Evolutionary conservation across 768 basidiomycete species (phyloP), one percentile per base, ranked within the genome.

Genomic region (Lactarius tabidus): DNA sequence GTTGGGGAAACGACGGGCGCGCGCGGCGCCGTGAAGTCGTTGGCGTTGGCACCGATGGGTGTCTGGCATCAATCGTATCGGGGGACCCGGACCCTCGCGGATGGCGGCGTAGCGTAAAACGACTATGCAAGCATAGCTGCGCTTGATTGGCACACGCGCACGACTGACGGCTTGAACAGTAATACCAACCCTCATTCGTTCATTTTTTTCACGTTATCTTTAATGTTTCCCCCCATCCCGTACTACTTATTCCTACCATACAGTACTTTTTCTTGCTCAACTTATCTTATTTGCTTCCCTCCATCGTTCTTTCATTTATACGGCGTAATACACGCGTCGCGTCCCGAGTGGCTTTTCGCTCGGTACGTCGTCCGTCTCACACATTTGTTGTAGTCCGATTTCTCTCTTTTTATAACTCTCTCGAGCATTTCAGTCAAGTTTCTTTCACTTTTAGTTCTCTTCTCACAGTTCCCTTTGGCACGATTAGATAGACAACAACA

Each of bases 221-320:
- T 55, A 38, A 51, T 26, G 48, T 51, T 48, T 51, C 38, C 14
- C 14, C 55, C 53, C 33, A 4, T 58, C 15, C 35, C 62, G 33
- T 39, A 56, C 62, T 66, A 31, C 3, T n/a, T n/a, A 53, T 57
- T 51, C 48, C n/a, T n/a, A n/a, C n/a, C n/a, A 14, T 51, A 54
- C 53, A 56, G 43, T 43, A 62, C 14, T 36, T 62, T 29, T 62
- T 29, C 31, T 57, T 62, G 62, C 62, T 62, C 55, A 62, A 62
- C 31, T 56, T 62, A 56, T 62, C 28, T 10, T 62, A 33, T 57
- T 18, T 43, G 48, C 48, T 51, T 26, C 48, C 38, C 12, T 17
- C 15, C 14, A n/a, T n/a, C n/a, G n/a, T 14, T 28, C 6, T 28
- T 26, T 48, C 45, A 12, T 48, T 48, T 48, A 12, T 48, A 6